A percentile compares a stretch with the other conserved stretches of the same genome.
These are phyloP conservation scores for Exophiala phaeomuriformis DNA, from an alignment of 2,329 filamentous ascomycete genomes.

Conservation along the genomic window DNA sequence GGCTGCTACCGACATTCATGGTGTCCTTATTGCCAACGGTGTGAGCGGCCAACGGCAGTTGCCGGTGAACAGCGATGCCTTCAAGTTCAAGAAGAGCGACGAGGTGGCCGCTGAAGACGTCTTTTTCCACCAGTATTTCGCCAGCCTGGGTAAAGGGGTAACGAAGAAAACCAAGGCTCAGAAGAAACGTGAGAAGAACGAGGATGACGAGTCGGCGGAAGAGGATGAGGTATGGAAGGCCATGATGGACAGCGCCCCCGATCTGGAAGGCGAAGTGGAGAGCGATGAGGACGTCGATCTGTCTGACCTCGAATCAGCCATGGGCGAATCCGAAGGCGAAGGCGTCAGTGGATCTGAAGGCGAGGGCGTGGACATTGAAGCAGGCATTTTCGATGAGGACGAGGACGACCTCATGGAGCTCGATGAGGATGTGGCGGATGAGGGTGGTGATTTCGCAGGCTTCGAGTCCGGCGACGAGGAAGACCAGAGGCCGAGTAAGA, in stretches of 20 bases:
- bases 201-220: conserved; percentile 49
- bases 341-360: conserved; percentile 40
- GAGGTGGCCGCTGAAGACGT: conserved; percentile 86
- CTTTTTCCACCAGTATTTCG: conserved; percentile 98
- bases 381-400: conserved; percentile 42
- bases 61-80: conserved; percentile 75
- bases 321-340: conserved; percentile 40
- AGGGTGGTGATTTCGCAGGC: conserved; percentile 12
- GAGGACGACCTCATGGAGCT: conserved; percentile 50
- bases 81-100: conserved; percentile 85
- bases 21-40: conserved; percentile 55
- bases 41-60: conserved; percentile 47
- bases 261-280: conserved; percentile 59
- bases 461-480: conserved; percentile 10
- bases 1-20: conserved; percentile 53
- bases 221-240: conserved; percentile 90
- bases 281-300: conserved; percentile 52
- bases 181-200: conserved; percentile 42
- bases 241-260: conserved; percentile 71
- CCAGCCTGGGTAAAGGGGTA: conserved; percentile 59
- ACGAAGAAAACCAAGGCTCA: conserved; percentile 36
- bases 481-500: background rate
- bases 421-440: conserved; percentile 27
- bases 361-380: conserved; percentile 41
- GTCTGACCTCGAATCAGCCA: conserved; percentile 48